Evolutionary conservation across 2,329 filamentous ascomycete species (phyloP).

Genomic region (Didymella keratinophila): DNA sequence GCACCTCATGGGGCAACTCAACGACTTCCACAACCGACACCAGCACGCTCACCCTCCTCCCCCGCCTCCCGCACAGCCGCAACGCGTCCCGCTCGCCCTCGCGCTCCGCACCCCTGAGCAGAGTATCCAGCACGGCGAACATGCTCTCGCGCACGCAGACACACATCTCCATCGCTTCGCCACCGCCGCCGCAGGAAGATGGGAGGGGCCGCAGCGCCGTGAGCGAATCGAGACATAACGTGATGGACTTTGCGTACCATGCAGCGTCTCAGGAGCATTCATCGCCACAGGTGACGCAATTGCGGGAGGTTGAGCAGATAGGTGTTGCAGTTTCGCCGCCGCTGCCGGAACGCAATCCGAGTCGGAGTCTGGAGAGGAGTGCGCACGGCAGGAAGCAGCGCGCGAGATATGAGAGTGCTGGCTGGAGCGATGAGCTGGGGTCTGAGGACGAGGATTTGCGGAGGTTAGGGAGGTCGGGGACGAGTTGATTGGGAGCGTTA

Average conservation of each 20-base stretch:
- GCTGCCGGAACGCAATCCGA: constrained; percentile 2
- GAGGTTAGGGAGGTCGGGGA: constrained; percentile 5
- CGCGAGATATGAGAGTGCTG: not conserved
- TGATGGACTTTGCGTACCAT: constrained; percentile 4
- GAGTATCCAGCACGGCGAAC: constrained; percentile 6
- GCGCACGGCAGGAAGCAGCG: not conserved
- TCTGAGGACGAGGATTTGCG: constrained; percentile 3
- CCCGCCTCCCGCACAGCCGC: not conserved
- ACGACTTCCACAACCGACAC: constrained; percentile 6
- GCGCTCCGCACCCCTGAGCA: constrained; percentile 7
- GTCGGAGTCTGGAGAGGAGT: not conserved
- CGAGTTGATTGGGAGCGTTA: not conserved
- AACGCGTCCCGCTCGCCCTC: constrained; percentile 7
- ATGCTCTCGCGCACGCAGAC: constrained; percentile 6
- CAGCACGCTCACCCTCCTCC: constrained; percentile 12
- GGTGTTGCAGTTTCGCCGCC: constrained; percentile 5
- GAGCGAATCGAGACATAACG: not conserved
- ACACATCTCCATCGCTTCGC: not conserved
- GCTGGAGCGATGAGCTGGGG: constrained; percentile 2
- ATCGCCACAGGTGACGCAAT: not conserved
- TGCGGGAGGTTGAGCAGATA: no score
- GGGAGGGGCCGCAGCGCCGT: not conserved
- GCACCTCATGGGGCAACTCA: constrained; percentile 18
- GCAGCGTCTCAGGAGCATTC: not conserved
- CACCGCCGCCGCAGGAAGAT: not conserved